Evolutionary conservation across 148 eudicot species (phyloP).

Genomic region (Nepenthes gracilis): DNA sequence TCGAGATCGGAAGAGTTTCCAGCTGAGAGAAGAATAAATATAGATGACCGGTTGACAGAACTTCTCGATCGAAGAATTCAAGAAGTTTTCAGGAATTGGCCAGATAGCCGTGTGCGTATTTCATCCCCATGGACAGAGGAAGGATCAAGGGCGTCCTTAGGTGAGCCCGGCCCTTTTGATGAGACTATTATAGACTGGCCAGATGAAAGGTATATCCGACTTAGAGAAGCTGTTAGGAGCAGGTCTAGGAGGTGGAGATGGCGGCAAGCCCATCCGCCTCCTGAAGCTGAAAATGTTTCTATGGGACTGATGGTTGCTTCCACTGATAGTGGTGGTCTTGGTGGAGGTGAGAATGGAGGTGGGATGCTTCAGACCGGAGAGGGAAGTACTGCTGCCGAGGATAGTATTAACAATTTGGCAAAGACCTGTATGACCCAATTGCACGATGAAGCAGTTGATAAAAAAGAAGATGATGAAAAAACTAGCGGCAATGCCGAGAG

Average conservation of each 20-base stretch:
- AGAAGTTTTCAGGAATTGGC: no score
- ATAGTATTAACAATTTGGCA: slow-evolving; percentile 36
- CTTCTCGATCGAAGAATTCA: no score
- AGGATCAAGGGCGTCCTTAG: background rate
- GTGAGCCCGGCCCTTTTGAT: slow-evolving; percentile 8
- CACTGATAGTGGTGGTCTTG: slow-evolving; percentile 12
- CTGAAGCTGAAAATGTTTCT: slow-evolving; percentile 20
- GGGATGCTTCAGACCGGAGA: slow-evolving; percentile 54
- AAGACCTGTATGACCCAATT: slow-evolving; percentile 1
- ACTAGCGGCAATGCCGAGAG: slow-evolving; percentile 36
- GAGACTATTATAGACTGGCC: slow-evolving; percentile 33
- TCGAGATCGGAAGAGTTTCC: no score
- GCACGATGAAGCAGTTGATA: slow-evolving; percentile 25
- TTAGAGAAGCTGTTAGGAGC: slow-evolving; percentile 39
- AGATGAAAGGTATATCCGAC: slow-evolving; percentile 32
- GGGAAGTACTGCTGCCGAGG: slow-evolving; percentile 55
- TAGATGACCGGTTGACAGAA: no score
- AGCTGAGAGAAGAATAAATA: no score
- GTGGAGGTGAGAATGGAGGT: slow-evolving; percentile 14
- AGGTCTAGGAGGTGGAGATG: slow-evolving; percentile 52
- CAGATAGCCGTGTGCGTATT: no score
- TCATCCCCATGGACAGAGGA: no score
- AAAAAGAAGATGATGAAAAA: slow-evolving; percentile 55
- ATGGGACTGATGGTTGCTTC: slow-evolving; percentile 8
- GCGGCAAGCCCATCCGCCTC: slow-evolving; percentile 31